Percentiles rank a stretch among this genome's conserved stretches.
phyloP scores from a whole-genome alignment of 805 yeast genomes.

The Metschnikowia lachancei region DNA sequence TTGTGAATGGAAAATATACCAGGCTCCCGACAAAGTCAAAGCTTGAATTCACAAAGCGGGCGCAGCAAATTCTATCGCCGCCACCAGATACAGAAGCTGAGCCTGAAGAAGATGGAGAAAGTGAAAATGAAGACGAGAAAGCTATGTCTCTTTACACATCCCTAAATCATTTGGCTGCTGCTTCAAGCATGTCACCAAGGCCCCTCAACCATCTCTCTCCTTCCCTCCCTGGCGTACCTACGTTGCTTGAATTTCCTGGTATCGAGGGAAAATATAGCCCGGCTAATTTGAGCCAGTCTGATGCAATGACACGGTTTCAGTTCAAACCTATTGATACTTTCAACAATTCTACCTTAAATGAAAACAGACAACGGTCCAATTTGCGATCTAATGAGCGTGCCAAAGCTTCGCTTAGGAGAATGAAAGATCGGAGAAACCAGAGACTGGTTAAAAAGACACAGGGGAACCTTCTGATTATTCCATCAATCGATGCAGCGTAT shows the following conservation, averaged over 20 bases:
- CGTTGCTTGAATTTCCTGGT: constrained; percentile 43
- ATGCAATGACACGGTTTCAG: constrained; percentile 18
- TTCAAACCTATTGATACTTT: constrained; percentile 18
- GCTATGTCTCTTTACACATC: constrained; percentile 67
- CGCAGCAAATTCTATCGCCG: constrained; percentile 2
- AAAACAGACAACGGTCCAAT: constrained; percentile 18
- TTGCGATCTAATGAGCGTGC: constrained; percentile 57
- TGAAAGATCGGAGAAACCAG: constrained; percentile 56
- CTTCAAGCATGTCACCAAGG: constrained; percentile 10
- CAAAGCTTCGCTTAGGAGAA: constrained; percentile 60
- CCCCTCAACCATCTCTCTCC: constrained; percentile 12
- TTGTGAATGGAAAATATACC: constrained; percentile 16
- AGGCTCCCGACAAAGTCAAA: constrained; percentile 10
- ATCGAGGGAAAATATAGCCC: constrained; percentile 35
- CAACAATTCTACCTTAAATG: constrained; percentile 12
- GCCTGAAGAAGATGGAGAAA: constrained; percentile 27
- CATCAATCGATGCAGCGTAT: not conserved
- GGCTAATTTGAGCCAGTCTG: constrained; percentile 18
- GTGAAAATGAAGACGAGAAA: constrained; percentile 59
- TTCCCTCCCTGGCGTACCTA: constrained; percentile 34
- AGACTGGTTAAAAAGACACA: constrained; percentile 31
- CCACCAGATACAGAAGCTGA: constrained; percentile 8
- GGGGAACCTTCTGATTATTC: constrained; percentile 5
- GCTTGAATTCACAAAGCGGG: constrained; percentile 10
- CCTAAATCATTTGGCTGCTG: constrained; percentile 31